phyloP scores from a whole-genome alignment of 1,284 basidiomycete genomes.

The Trichosporon inkin region DNA sequence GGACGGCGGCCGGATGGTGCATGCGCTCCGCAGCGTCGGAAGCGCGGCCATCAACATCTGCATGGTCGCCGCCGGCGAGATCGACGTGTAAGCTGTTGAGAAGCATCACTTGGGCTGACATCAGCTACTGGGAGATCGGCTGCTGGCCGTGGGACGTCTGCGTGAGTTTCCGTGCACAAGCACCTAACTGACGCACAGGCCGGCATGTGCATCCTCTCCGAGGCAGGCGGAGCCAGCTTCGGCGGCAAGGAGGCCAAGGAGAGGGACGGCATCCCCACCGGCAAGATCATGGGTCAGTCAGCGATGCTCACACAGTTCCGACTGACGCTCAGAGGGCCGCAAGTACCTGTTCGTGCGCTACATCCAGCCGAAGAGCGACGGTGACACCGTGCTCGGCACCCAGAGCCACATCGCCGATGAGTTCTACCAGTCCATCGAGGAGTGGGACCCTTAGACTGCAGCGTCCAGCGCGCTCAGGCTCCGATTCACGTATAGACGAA shows the following conservation, averaged over 20 bases:
- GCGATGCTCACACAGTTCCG: not conserved
- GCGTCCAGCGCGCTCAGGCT: not conserved
- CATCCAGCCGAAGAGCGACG: conserved; percentile 20
- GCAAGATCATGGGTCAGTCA: conserved; percentile 59
- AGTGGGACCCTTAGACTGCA: conserved; percentile 55
- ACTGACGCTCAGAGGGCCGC: conserved; percentile 54
- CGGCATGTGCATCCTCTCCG: conserved; percentile 86
- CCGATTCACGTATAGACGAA: not conserved
- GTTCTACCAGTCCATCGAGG: conserved; percentile 76
- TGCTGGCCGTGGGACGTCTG: conserved; percentile 83
- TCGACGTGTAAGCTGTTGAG: conserved; percentile 62
- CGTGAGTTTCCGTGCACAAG: too few relatives aligned
- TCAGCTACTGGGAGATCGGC: conserved; percentile 75
- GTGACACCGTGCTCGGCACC: conserved; percentile 63
- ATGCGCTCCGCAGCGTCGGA: conserved; percentile 76
- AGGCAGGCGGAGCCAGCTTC: conserved; percentile 75
- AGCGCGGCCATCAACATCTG: conserved; percentile 80
- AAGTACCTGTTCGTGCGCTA: conserved; percentile 74
- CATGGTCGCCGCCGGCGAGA: conserved; percentile 73
- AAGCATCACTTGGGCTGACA: conserved; percentile 18
- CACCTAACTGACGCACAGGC: conserved; percentile 52
- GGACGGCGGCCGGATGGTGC: conserved; percentile 75
- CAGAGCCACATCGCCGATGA: conserved; percentile 77
- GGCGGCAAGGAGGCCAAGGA: conserved; percentile 56
- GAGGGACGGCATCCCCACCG: conserved; percentile 53